Conservation (phyloP, 345 rosid genomes). For the Gossypium sturtianum region DNA sequence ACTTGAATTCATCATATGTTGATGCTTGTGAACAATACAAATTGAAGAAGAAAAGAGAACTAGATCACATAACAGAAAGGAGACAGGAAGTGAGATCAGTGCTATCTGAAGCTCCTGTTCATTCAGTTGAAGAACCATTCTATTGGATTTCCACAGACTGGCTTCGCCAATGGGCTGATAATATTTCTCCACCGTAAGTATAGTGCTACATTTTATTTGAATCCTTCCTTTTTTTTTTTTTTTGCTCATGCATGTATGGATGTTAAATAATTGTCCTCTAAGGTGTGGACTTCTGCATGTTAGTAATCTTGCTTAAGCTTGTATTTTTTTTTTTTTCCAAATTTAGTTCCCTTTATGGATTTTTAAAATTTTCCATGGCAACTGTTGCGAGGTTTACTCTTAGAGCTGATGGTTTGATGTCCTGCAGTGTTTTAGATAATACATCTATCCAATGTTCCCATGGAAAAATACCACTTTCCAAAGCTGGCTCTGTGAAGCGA, state of each 20-base stretch:
- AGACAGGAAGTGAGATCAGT: slow-evolving; percentile 78
- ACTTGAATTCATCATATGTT: slow-evolving; percentile 49
- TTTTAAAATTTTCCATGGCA: background rate
- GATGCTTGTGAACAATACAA: slow-evolving; percentile 58
- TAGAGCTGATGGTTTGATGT: background rate
- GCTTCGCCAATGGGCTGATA: slow-evolving; percentile 97
- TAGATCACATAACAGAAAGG: slow-evolving; percentile 50
- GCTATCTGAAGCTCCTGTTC: slow-evolving; percentile 81
- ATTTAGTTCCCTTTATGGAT: background rate
- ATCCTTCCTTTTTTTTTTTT: background rate
- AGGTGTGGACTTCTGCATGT: background rate
- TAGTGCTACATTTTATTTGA: slow-evolving; percentile 9
- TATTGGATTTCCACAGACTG: slow-evolving; percentile 84
- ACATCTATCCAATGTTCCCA: slow-evolving; percentile 69
- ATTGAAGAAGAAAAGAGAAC: slow-evolving; percentile 49
- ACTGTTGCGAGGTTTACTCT: background rate
- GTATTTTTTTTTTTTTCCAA: background rate
- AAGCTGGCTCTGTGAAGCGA: slow-evolving; percentile 70
- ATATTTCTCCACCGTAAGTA: slow-evolving; percentile 62
- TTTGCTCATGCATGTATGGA: background rate
- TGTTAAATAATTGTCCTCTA: background rate
- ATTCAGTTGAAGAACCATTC: slow-evolving; percentile 53
- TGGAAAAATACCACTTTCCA: slow-evolving; percentile 72
- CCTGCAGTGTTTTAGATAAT: slow-evolving; percentile 66
- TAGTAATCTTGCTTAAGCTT: background rate